phyloP scores from a whole-genome alignment of 164 flowering plant genomes.

The Vitis cinerea region DNA sequence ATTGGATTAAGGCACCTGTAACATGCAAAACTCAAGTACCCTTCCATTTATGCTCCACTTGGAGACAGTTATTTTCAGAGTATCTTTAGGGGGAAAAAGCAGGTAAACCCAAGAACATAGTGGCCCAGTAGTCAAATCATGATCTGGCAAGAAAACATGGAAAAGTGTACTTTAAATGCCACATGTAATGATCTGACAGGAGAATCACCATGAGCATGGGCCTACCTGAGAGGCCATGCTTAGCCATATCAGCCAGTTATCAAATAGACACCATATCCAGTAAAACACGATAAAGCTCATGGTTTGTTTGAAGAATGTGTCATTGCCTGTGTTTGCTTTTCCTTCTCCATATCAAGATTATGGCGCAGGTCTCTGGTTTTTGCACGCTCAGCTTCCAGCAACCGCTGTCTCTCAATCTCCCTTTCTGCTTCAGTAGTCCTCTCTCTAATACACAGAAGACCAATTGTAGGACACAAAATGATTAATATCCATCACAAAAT shows the following conservation, averaged over 20 bases:
- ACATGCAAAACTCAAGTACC: neutral
- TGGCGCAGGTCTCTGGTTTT: slow-evolving; percentile 84
- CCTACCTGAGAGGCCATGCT: neutral
- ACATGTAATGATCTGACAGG: neutral
- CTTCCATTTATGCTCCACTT: neutral
- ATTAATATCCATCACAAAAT: neutral
- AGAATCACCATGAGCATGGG: neutral
- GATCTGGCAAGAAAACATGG: neutral
- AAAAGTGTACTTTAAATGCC: too few species aligned
- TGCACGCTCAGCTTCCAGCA: slow-evolving; percentile 79
- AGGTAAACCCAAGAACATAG: too few species aligned
- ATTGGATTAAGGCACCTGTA: neutral
- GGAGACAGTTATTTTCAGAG: too few species aligned
- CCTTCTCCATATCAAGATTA: slow-evolving; percentile 89
- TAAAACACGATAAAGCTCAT: neutral
- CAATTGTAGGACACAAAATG: slow-evolving; percentile 2
- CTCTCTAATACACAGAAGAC: slow-evolving; percentile 46
- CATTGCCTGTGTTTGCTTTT: slow-evolving; percentile 79
- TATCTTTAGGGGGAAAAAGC: too few species aligned
- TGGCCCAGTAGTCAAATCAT: too few species aligned
- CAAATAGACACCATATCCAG: neutral
- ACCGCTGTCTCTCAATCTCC: slow-evolving; percentile 79
- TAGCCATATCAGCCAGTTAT: neutral
- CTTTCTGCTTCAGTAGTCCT: slow-evolving; percentile 63
- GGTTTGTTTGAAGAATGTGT: neutral